A percentile compares a stretch with the other conserved stretches of the same genome.
phyloP scores from a whole-genome alignment of 768 basidiomycete species.

The Trametes punicea region DNA sequence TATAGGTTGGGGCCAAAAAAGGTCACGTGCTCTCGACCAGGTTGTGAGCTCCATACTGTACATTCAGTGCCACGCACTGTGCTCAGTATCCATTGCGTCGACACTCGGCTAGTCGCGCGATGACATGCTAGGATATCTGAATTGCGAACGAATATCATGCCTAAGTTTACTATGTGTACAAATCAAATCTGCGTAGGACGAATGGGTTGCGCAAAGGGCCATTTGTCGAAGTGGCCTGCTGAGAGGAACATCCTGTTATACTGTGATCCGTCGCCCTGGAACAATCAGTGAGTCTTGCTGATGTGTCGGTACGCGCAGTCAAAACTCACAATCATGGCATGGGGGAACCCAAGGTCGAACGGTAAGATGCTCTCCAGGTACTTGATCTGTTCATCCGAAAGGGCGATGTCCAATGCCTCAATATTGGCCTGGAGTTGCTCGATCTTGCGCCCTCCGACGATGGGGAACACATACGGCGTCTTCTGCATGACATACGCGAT shows the following conservation, averaged over 20 bases:
- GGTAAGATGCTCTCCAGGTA: conserved; percentile 41
- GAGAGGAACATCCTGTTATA: conserved; percentile 13
- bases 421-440: conserved; percentile 49
- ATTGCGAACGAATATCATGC: too few species aligned
- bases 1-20: not conserved
- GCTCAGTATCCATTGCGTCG: too few species aligned
- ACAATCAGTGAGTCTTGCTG: not conserved
- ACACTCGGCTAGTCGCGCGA: too few species aligned
- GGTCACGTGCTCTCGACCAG: too few species aligned
- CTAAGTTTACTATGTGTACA: too few species aligned
- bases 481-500: conserved; percentile 56
- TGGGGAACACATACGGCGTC: conserved; percentile 37
- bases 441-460: conserved; percentile 50
- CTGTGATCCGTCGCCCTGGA: conserved; percentile 24
- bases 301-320: too few species aligned
- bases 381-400: conserved; percentile 43
- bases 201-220: conserved; percentile 22
- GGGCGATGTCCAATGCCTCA: conserved; percentile 44
- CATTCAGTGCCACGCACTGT: too few species aligned
- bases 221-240: conserved; percentile 28
- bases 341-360: conserved; percentile 48
- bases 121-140: too few species aligned
- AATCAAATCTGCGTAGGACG: not conserved
- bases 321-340: conserved; percentile 22
- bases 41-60: too few species aligned